These are phyloP conservation scores for Ligustrum vulgare DNA, from an alignment of 257 asterid genomes.

Conservation along the genomic window DNA sequence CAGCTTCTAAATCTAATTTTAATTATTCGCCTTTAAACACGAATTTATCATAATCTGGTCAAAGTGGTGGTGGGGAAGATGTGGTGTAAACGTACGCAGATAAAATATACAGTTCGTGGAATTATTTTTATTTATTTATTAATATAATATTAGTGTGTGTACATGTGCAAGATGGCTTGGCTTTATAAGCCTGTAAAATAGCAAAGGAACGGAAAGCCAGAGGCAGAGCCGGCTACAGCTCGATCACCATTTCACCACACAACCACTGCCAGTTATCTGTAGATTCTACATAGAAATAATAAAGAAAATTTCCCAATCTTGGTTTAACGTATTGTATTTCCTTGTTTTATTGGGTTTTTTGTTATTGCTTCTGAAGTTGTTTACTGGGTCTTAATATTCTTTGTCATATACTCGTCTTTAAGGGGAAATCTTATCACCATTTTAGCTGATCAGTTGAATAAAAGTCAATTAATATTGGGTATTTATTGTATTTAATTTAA, in stretches of 20 bases:
- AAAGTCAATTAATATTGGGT: conserved; percentile 17
- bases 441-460: conserved; percentile 26
- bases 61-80: conserved; percentile 35
- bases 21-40: neutral
- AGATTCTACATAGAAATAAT: no score
- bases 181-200: conserved; percentile 19
- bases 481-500: conserved; percentile 27
- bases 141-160: conserved; percentile 16
- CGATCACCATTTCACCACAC: conserved; percentile 37
- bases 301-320: conserved; percentile 22
- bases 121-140: no score
- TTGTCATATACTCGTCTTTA: neutral
- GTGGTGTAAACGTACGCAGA: conserved; percentile 30
- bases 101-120: conserved; percentile 1
- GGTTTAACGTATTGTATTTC: conserved; percentile 17
- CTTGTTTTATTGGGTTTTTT: neutral
- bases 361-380: conserved; percentile 15
- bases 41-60: conserved; percentile 31
- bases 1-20: neutral
- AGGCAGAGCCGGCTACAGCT: conserved; percentile 71
- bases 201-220: conserved; percentile 41
- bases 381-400: conserved; percentile 17
- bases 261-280: conserved; percentile 32
- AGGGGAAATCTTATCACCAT: conserved; percentile 8
- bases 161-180: conserved; percentile 24